phyloP scores from a whole-genome alignment of 345 rosid genomes.

The Syzygium aqueum region DNA sequence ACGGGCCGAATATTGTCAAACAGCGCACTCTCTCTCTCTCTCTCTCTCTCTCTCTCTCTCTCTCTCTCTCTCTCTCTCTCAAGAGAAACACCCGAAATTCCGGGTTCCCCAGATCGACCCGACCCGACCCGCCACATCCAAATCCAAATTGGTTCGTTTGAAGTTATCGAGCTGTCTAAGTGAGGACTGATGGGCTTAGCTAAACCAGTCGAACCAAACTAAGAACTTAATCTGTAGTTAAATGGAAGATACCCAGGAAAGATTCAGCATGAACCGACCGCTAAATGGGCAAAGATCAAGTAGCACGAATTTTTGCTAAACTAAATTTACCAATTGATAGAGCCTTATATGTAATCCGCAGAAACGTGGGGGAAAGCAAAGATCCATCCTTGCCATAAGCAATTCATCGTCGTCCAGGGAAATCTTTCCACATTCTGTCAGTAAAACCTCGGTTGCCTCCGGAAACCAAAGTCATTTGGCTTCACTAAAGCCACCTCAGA shows the following conservation, averaged over 20 bases:
- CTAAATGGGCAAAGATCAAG: background rate
- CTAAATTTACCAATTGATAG: no score
- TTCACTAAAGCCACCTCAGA: background rate
- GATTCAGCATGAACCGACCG: background rate
- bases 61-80: background rate
- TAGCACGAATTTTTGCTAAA: background rate
- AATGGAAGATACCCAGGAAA: background rate
- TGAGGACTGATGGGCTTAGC: background rate
- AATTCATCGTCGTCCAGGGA: no score
- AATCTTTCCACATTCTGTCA: no score
- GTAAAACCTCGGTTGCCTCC: background rate
- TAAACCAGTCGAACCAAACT: background rate
- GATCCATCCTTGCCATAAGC: no score
- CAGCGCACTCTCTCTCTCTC: background rate
- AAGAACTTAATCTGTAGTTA: background rate
- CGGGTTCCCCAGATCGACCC: background rate
- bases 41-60: background rate
- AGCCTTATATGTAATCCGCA: no score
- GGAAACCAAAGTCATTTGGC: background rate
- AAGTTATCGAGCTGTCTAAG: no score
- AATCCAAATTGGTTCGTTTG: background rate
- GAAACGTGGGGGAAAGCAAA: no score
- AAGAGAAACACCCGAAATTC: background rate
- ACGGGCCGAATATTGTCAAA: background rate
- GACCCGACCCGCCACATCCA: background rate